These are phyloP conservation scores for Termitomyces eurrhizus DNA, from an alignment of 768 basidiomycete genomes.

Conservation along the genomic window DNA sequence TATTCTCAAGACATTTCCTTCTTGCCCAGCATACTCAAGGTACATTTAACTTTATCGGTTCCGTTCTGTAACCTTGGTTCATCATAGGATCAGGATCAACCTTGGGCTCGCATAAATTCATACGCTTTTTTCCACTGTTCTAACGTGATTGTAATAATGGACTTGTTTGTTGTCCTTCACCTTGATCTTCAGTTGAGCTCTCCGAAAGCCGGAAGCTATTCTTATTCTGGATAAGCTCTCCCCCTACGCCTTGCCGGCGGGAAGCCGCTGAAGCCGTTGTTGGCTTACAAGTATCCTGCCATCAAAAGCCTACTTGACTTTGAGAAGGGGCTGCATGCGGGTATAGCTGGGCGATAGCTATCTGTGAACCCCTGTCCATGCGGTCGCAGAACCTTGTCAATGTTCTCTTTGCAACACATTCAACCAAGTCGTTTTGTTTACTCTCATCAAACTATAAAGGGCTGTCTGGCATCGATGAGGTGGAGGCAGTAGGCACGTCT, in stretches of 20 bases:
- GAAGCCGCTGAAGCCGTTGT: background rate
- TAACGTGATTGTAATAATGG: background rate
- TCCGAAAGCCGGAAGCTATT: background rate
- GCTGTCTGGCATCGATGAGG: background rate
- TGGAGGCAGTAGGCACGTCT: no score
- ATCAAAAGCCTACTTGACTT: background rate
- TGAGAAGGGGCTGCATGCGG: background rate
- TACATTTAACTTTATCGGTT: background rate
- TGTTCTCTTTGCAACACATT: background rate
- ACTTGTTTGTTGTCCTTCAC: background rate
- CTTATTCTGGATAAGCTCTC: background rate
- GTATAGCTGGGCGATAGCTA: background rate
- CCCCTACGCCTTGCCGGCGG: background rate
- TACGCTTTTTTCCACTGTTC: background rate
- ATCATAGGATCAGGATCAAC: background rate
- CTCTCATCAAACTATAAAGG: background rate
- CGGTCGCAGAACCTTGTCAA: background rate
- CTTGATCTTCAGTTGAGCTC: background rate
- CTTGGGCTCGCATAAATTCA: background rate
- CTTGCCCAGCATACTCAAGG: background rate
- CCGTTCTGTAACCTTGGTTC: background rate
- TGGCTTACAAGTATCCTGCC: background rate
- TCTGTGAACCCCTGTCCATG: background rate
- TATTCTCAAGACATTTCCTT: background rate
- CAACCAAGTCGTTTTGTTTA: background rate